Evolutionary conservation across 176 grass and related monocot genomes (phyloP), one percentile per base, ranked within the genome.

Genomic region (Cenchrus purpureus): DNA sequence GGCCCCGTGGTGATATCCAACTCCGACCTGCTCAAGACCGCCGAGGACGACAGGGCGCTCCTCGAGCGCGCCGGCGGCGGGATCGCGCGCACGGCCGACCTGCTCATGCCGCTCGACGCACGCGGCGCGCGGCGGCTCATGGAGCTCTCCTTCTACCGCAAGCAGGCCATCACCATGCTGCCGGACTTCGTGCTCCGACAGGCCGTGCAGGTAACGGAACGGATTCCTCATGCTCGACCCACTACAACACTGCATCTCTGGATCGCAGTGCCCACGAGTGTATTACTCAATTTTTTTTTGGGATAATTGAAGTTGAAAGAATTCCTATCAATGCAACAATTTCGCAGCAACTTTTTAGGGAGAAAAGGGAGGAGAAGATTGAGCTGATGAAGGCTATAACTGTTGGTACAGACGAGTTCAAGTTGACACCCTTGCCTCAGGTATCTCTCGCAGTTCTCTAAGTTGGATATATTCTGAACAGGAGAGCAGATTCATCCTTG

Each of bases 1-100:
- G 85, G 76, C 13, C 85, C 88, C 68, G 89, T 95, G 70, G 92
- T 93, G 61, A 90, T 95, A 51, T 86, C 95, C 14, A 98, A 82
- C 85, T 95, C 95, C 76, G 77, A 95, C 68, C 46, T 98, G 76
- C 85, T 98, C 37, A 98, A 92, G 86, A 86, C 84, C 28, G 69
- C 74, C 32, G 95, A 71, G 4, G 95, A 93, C 72, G 92, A 93
- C 77, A 7, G 61, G 62, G 85, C 71, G 53, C 53, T 95, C 20
- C 65, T 82, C 31, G 11, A 71, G 79, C 87, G 95, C 12, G 85
- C 79, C 48, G 86, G 91, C 46, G 70, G 80, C 9, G 49, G 63
- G 48, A 71, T 68, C 72, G 49, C 14, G 17, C 60, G 65, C 28
- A 19, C 74, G 10, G 81, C 76, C 0, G 87, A 91, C 57, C 2